Conservation (phyloP, 257 asterid species). For the Solanum virginianum region DNA sequence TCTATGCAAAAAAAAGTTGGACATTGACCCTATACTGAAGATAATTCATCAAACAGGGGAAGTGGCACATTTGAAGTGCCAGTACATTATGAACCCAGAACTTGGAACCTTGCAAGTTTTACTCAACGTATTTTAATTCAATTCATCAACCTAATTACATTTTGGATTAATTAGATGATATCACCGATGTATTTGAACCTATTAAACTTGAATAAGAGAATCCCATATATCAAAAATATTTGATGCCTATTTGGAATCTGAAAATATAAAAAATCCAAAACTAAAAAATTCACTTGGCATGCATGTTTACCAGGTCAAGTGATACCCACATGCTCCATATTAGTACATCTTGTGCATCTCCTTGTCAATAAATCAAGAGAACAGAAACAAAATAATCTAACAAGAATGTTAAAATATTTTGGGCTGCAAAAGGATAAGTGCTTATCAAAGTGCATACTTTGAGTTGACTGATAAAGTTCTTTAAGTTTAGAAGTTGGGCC, state of each 20-base stretch:
- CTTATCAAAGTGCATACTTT: neutral
- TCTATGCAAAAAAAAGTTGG: neutral
- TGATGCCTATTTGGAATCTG: neutral
- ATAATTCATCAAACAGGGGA: neutral
- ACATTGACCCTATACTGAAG: neutral
- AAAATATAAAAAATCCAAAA: too few species aligned
- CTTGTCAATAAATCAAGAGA: neutral
- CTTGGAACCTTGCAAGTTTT: neutral
- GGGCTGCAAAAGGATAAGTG: neutral
- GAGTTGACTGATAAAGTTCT: neutral
- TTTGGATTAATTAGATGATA: neutral
- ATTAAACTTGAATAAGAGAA: too few species aligned
- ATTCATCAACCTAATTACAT: neutral
- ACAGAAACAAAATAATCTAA: neutral
- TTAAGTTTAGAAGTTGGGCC: neutral
- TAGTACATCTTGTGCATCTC: neutral
- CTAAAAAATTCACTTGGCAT: neutral
- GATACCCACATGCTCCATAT: neutral
- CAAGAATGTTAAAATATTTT: neutral
- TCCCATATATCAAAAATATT: neutral
- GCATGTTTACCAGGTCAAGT: too few species aligned
- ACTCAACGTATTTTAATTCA: neutral
- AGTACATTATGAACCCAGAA: neutral
- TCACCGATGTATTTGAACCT: neutral
- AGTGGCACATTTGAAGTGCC: neutral